Evolutionary conservation across 768 basidiomycete species (phyloP), one percentile per base, ranked within the genome.

Genomic region (Mycena albidolilacea): DNA sequence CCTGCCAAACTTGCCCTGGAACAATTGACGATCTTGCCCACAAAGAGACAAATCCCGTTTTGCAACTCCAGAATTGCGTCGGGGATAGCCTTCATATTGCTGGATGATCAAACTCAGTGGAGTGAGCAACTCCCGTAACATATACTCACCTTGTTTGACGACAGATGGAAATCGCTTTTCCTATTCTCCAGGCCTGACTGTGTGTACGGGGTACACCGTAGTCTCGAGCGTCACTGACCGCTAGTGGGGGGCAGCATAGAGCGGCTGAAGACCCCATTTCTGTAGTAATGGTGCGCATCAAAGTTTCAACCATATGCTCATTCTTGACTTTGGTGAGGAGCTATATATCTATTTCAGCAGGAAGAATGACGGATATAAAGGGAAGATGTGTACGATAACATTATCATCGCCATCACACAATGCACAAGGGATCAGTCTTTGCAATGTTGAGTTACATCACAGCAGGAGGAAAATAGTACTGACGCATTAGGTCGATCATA

Each of bases 141-240:
- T 7, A 41, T 35, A n/a, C 79, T 54, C 59, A 81, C 81, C 80
- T 89, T 60, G 81, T 82, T 79, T 86, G 86, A 58, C 88, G 83
- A 69, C 87, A 87, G 5, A 87, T 83, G 7, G 87, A 85, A 17
- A 92, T 85, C 0, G 90, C 90, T 39, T 89, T 83, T 10, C 92
- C 92, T 23, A 92, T 86, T 58, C 88, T 81, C 91, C 92, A 92
- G 10, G 88, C 87, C 78, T 90, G 84, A 23, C 90, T 91, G 12
- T 90, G 84, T 37, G 88, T 89, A 54, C 87, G 88, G 3, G 84
- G 82, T 17, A 90, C 84, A 46, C 90, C 85, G 44, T 81, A 85
- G 41, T 80, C 75, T 37, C 83, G 78, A 17, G 83, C 79, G 30
- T 85, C 78, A 46, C 77, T 77, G 17, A 82, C 81, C 2, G 78